These are phyloP conservation scores for Spergularia marina DNA, from an alignment of 148 eudicot species.

Conservation along the genomic window DNA sequence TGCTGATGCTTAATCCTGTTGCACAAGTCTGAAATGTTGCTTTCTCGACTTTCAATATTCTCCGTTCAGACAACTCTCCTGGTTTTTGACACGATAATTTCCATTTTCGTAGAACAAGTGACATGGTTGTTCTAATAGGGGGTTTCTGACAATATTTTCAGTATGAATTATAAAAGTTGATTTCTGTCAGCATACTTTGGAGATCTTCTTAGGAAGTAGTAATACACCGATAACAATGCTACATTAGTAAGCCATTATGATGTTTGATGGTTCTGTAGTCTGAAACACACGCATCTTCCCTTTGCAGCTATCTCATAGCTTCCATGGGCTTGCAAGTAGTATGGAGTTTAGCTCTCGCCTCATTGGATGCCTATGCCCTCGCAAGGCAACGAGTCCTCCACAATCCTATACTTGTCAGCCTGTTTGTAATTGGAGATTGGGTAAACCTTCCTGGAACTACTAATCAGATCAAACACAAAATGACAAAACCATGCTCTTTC, in stretches of 20 bases:
- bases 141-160: background rate
- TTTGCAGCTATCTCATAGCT: slow-evolving; percentile 65
- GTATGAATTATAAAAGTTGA: background rate
- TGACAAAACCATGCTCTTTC: background rate
- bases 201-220: background rate
- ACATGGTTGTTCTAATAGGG: too few relatives aligned
- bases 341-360: slow-evolving; percentile 67
- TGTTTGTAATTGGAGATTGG: slow-evolving; percentile 79
- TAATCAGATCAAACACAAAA: background rate
- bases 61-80: too few relatives aligned
- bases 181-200: background rate
- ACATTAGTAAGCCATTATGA: background rate
- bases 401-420: slow-evolving; percentile 51
- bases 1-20: too few relatives aligned
- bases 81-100: too few relatives aligned
- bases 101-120: too few relatives aligned
- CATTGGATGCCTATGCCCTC: slow-evolving; percentile 66
- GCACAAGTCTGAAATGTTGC: too few relatives aligned
- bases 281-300: slow-evolving; percentile 5
- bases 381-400: slow-evolving; percentile 43
- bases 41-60: too few relatives aligned
- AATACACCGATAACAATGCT: background rate
- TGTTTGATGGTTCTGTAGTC: background rate
- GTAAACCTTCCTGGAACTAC: slow-evolving; percentile 28
- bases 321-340: slow-evolving; percentile 73